Evolutionary conservation across 768 basidiomycete genomes (phyloP).

Genomic region (Termitomyces sp.): DNA sequence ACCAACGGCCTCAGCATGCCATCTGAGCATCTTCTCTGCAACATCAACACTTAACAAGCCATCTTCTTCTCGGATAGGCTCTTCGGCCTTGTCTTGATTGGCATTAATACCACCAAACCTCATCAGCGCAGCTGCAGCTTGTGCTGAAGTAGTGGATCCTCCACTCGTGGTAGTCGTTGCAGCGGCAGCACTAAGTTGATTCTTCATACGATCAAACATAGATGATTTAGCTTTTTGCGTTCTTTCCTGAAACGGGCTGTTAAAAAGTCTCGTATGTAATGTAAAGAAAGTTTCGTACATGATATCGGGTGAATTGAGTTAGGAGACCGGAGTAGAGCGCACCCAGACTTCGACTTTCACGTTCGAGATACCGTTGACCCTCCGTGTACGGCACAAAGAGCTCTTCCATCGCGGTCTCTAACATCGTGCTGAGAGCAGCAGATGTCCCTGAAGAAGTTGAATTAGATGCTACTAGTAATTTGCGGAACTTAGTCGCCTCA

Average conservation of each 20-base stretch:
- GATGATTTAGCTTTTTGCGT: constrained; percentile 66
- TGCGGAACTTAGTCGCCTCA: constrained; percentile 56
- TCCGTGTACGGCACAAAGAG: constrained; percentile 93
- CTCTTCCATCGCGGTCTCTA: constrained; percentile 96
- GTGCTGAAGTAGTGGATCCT: constrained; percentile 64
- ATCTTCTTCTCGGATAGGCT: constrained; percentile 74
- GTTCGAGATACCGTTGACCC: constrained; percentile 86
- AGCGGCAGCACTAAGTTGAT: constrained; percentile 77
- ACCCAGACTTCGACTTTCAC: constrained; percentile 78
- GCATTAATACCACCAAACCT: constrained; percentile 81
- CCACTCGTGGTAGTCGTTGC: constrained; percentile 55
- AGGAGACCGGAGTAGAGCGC: constrained; percentile 74
- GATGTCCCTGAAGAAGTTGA: constrained; percentile 40
- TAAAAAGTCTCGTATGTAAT: constrained; percentile 4
- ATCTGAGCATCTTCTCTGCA: constrained; percentile 89
- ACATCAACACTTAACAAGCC: constrained; percentile 69
- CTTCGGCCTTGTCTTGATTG: constrained; percentile 54
- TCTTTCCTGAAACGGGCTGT: constrained; percentile 35
- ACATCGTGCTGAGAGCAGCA: constrained; percentile 70
- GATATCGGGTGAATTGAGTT: constrained; percentile 76
- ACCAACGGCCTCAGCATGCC: constrained; percentile 97
- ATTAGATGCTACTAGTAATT: constrained; percentile 42
- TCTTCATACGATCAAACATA: constrained; percentile 89
- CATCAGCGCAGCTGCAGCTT: constrained; percentile 84
- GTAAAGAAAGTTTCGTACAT: constrained; percentile 46